phyloP scores from a whole-genome alignment of 495 filamentous ascomycete genomes.

The Trichoderma asperelloides region DNA sequence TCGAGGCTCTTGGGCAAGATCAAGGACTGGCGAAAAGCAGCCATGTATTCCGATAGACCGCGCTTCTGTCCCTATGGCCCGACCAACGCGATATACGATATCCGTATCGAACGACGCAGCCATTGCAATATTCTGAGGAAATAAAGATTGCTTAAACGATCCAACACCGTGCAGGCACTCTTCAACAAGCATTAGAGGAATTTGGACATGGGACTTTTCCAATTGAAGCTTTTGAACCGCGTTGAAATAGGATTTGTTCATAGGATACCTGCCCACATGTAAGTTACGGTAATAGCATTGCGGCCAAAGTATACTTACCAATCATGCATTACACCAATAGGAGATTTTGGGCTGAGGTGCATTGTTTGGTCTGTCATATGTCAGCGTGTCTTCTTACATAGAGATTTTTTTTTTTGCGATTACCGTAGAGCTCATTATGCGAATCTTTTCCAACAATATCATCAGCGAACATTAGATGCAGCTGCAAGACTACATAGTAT shows the following conservation, averaged over 20 bases:
- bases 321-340: constrained; percentile 24
- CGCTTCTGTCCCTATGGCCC: constrained; percentile 30
- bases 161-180: constrained; percentile 36
- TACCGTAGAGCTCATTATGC: constrained; percentile 33
- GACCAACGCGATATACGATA: constrained; percentile 27
- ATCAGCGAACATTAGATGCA: constrained; percentile 37
- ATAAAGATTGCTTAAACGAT: constrained; percentile 33
- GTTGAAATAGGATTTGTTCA: constrained; percentile 31
- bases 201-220: constrained; percentile 22
- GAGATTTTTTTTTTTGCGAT: neutral
- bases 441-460: constrained; percentile 32
- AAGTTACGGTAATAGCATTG: neutral
- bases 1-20: constrained; percentile 31
- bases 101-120: constrained; percentile 30
- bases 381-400: neutral
- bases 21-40: constrained; percentile 34
- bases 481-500: constrained; percentile 22
- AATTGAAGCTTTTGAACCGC: constrained; percentile 27
- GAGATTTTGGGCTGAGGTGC: constrained; percentile 24
- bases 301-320: constrained; percentile 12
- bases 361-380: constrained; percentile 20
- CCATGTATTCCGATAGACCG: constrained; percentile 32
- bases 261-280: constrained; percentile 22
- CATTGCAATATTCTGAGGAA: constrained; percentile 29
- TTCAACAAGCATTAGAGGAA: constrained; percentile 29